phyloP scores from a whole-genome alignment of 2,329 filamentous ascomycete genomes.

The Aspergillus thermomutatus region DNA sequence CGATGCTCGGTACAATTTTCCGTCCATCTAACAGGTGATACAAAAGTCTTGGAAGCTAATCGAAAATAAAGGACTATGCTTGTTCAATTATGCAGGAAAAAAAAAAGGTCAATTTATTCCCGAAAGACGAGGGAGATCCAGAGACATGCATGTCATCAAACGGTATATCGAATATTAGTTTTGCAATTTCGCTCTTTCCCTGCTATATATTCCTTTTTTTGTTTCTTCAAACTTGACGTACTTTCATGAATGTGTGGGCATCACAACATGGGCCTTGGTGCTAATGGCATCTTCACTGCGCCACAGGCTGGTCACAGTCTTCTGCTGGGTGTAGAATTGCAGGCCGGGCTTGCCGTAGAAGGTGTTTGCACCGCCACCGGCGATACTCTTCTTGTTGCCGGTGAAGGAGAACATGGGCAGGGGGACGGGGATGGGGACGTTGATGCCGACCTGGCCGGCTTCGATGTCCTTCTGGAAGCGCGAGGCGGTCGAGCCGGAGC shows the following conservation, averaged over 20 bases:
- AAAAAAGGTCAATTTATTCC: background rate
- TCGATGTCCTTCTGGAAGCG: constrained; percentile 64
- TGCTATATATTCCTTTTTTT: background rate
- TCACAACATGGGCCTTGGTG: constrained; percentile 80
- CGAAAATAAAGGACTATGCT: background rate
- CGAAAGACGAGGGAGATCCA: background rate
- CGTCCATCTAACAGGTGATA: background rate
- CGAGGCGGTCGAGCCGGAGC: constrained; percentile 58
- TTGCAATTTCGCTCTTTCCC: background rate
- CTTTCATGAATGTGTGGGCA: constrained; percentile 65
- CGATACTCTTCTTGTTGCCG: constrained; percentile 82
- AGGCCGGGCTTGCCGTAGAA: constrained; percentile 94
- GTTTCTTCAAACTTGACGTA: constrained; percentile 7
- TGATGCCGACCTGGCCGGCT: constrained; percentile 65
- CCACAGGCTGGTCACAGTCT: constrained; percentile 96
- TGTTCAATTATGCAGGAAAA: background rate
- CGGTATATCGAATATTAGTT: background rate
- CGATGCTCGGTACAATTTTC: background rate
- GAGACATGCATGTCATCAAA: background rate
- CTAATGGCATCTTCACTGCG: constrained; percentile 77
- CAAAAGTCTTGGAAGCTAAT: background rate
- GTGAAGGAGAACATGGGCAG: constrained; percentile 64
- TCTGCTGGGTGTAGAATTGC: constrained; percentile 93
- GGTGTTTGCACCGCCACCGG: constrained; percentile 85
- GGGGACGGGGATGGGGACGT: constrained; percentile 63